Evolutionary conservation across 2,329 filamentous ascomycete genomes (phyloP).

Genomic region (Thelonectria rubi): DNA sequence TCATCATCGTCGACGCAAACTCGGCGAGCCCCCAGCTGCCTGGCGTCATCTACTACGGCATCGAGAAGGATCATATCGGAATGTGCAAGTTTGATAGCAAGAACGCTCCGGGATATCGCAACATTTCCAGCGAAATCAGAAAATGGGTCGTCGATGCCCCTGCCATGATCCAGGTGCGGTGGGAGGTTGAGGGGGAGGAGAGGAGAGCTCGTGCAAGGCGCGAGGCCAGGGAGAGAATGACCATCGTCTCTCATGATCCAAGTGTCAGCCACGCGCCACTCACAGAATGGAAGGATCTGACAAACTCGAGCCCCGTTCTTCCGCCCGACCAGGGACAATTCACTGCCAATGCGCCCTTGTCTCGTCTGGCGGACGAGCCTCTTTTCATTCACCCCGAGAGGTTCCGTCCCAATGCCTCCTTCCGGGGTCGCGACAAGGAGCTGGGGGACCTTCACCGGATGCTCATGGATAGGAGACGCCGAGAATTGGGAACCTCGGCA

Average conservation of each 20-base stretch:
- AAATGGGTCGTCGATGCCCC: conserved; percentile 65
- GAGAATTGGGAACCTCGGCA: conserved; percentile 36
- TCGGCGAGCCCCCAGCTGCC: conserved; percentile 76
- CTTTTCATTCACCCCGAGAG: conserved; percentile 38
- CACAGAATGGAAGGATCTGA: conserved; percentile 12
- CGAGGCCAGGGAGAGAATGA: conserved; percentile 57
- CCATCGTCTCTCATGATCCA: conserved; percentile 5
- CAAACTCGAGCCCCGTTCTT: conserved; percentile 2
- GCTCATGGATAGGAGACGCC: conserved; percentile 32
- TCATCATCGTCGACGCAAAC: conserved; percentile 73
- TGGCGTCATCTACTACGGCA: conserved; percentile 77
- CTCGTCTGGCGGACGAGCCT: conserved; percentile 18
- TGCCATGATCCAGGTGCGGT: conserved; percentile 62
- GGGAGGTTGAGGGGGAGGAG: conserved; percentile 68
- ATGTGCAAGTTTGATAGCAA: conserved; percentile 77
- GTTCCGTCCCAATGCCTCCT: conserved; percentile 38
- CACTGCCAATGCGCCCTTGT: conserved; percentile 2
- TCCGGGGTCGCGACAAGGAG: conserved; percentile 31
- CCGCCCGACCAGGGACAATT: conserved; percentile 10
- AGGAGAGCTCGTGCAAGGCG: conserved; percentile 53
- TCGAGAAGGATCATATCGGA: conserved; percentile 74
- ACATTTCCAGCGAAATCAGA: conserved; percentile 57
- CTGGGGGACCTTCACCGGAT: conserved; percentile 35
- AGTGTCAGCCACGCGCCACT: conserved; percentile 8
- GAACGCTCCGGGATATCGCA: conserved; percentile 71